Evolutionary conservation across 306 rosid species (phyloP).

Genomic region (Rosa lucieae): DNA sequence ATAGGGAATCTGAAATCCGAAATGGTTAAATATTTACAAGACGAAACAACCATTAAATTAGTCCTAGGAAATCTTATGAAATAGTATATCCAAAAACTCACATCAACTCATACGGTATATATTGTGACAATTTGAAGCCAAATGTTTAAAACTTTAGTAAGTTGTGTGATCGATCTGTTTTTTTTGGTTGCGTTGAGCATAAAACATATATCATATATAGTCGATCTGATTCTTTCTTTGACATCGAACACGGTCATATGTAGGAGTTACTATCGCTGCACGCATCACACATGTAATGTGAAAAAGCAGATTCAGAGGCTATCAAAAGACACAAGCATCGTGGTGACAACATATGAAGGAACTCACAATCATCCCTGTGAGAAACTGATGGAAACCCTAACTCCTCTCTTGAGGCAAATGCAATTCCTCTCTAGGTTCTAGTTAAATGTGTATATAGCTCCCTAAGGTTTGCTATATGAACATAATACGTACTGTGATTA

Average conservation of each 20-base stretch:
- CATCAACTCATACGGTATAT: neutral
- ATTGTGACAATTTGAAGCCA: neutral
- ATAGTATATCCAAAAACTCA: neutral
- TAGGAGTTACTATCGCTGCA: slow-evolving; percentile 93
- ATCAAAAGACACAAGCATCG: slow-evolving; percentile 76
- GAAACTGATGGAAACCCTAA: slow-evolving; percentile 87
- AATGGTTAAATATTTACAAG: neutral
- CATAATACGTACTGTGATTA: neutral
- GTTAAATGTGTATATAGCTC: neutral
- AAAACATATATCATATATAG: neutral
- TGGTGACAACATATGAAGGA: slow-evolving; percentile 92
- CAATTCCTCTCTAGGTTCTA: slow-evolving; percentile 72
- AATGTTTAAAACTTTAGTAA: neutral
- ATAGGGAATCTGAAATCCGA: neutral
- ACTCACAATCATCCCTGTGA: slow-evolving; percentile 90
- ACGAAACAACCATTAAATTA: neutral
- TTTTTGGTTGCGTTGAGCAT: neutral
- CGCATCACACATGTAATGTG: slow-evolving; percentile 89
- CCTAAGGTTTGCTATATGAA: neutral
- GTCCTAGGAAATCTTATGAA: neutral
- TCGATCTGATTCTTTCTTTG: neutral
- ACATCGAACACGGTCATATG: neutral
- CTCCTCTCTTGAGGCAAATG: slow-evolving; percentile 86
- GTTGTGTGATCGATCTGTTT: neutral
- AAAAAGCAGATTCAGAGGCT: slow-evolving; percentile 96